Conservation (phyloP, 148 eudicot genomes). For the Rhododendron williamsianum region DNA sequence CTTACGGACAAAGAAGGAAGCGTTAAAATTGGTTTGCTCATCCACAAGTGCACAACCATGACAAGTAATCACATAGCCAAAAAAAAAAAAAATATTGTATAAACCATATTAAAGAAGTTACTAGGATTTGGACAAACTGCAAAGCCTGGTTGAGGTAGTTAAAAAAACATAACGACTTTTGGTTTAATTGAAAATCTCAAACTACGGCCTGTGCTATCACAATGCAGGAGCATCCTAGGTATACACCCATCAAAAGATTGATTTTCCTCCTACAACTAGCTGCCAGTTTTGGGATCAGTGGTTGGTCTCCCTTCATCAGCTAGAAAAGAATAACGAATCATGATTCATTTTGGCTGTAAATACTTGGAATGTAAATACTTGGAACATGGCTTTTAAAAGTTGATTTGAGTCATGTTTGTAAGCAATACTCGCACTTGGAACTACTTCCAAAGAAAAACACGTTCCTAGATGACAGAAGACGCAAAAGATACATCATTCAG, state of each 20-base stretch:
- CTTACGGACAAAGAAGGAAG: background rate
- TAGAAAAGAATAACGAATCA: background rate
- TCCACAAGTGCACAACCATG: background rate
- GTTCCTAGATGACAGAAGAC: background rate
- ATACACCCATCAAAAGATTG: background rate
- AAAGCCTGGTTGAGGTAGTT: background rate
- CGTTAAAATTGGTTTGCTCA: background rate
- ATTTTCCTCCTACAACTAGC: background rate
- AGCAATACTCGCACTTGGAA: background rate
- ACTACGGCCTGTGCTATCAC: no score
- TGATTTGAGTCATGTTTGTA: background rate
- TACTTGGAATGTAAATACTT: background rate
- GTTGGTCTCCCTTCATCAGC: background rate
- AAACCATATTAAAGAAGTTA: background rate
- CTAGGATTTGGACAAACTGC: background rate
- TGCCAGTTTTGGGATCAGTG: background rate
- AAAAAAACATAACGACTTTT: background rate
- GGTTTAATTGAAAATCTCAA: background rate
- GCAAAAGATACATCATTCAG: background rate
- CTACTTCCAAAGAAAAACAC: background rate
- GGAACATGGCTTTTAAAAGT: background rate
- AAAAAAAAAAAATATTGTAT: background rate
- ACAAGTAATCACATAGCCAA: background rate
- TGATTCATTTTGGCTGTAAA: background rate
- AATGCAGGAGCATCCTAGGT: no score